Conservation (phyloP, 306 rosid species). For the Pterocarpus santalinus region DNA sequence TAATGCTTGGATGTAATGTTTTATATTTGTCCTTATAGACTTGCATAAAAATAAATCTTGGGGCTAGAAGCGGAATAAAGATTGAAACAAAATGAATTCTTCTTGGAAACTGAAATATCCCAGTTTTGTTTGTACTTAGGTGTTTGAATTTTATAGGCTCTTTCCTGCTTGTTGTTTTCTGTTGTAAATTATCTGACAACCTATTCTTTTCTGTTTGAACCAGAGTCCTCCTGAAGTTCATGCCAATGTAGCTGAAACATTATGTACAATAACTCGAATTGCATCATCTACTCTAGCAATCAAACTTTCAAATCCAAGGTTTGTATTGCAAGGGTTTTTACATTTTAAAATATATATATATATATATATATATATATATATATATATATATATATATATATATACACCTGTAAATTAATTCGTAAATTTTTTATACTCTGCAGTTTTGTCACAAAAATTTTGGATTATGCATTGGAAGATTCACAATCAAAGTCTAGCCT, state of each 20-base stretch:
- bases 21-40: slow-evolving; percentile 6
- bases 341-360: not conserved
- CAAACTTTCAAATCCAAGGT: slow-evolving; percentile 97
- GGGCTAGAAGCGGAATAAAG: not conserved
- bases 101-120: slow-evolving; percentile 9
- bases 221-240: slow-evolving; percentile 97
- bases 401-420: slow-evolving; percentile 19
- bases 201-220: slow-evolving; percentile 38
- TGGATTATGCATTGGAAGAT: slow-evolving; percentile 88
- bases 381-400: not conserved
- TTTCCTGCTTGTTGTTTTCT: slow-evolving; percentile 22
- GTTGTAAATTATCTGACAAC: slow-evolving; percentile 25
- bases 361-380: not conserved
- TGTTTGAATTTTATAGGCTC: slow-evolving; percentile 22
- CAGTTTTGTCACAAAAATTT: slow-evolving; percentile 89
- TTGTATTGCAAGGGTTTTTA: slow-evolving; percentile 43
- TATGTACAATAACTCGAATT: slow-evolving; percentile 85
- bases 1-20: slow-evolving; percentile 15
- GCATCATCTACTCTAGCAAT: slow-evolving; percentile 86
- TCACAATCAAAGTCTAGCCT: slow-evolving; percentile 82
- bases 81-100: not conserved
- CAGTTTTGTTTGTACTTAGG: slow-evolving; percentile 9
- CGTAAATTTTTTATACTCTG: slow-evolving; percentile 41
- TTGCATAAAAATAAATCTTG: not conserved
- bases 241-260: slow-evolving; percentile 93